These are phyloP conservation scores for Halenospora varia DNA, from an alignment of 495 filamentous ascomycete species.

Conservation along the genomic window DNA sequence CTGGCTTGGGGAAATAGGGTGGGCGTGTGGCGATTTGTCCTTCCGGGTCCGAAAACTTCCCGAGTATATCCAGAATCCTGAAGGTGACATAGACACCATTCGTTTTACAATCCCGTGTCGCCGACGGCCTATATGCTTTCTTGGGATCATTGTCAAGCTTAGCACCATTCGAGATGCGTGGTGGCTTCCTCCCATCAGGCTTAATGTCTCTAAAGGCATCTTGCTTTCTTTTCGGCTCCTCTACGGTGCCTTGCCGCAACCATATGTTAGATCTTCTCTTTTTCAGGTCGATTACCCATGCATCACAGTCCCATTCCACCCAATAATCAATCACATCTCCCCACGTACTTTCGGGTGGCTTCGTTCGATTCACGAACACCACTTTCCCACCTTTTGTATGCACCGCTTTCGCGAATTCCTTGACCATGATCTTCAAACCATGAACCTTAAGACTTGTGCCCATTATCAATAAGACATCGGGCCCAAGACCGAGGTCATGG, in stretches of 20 bases:
- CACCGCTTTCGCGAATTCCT: conserved; percentile 66
- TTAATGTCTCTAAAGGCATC: conserved; percentile 6
- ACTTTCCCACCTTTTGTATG: conserved; percentile 61
- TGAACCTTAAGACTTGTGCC: conserved; percentile 68
- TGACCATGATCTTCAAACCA: conserved; percentile 62
- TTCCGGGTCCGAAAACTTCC: conserved; percentile 1
- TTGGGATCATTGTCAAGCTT: neutral
- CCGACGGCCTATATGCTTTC: conserved; percentile 5
- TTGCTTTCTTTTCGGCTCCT: conserved; percentile 9
- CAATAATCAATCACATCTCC: conserved; percentile 64
- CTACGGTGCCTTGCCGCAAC: conserved; percentile 30
- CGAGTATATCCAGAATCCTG: conserved; percentile 24
- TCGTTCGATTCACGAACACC: conserved; percentile 65
- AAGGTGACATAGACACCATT: conserved; percentile 24
- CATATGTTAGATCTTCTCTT: conserved; percentile 51
- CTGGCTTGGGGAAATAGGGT: conserved; percentile 12
- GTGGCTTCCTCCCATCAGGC: neutral
- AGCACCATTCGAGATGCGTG: neutral
- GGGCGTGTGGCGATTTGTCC: conserved; percentile 5
- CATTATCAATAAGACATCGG: conserved; percentile 62
- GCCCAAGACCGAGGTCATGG: conserved; percentile 55
- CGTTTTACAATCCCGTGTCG: conserved; percentile 16
- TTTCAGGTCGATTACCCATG: conserved; percentile 60
- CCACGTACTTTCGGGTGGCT: conserved; percentile 64
- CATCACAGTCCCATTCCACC: conserved; percentile 68